Base-by-base conservation (phyloP, 305 asterid genomes). In the Coffea humblotiana region DNA sequence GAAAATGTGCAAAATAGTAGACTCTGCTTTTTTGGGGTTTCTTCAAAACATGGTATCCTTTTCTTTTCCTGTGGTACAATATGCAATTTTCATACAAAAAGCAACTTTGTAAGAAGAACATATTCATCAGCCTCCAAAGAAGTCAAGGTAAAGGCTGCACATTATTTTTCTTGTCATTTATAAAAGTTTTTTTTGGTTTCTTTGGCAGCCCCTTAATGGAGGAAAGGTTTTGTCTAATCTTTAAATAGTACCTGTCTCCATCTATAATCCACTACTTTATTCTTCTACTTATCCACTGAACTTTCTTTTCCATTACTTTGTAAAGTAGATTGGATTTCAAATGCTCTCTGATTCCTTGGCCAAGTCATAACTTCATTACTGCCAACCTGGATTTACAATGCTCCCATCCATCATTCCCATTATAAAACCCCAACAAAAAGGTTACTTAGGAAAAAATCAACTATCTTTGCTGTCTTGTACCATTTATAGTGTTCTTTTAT, bases 381-480 rank as follows among this genome's bases (percentile, higher is more conserved):
- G 89, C 87, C 90, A 91, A 83, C 91, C 91, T 87, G 89, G 81
- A 83, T 82, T 75, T 77, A 78, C 85, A 83, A 69, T 58, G 80
- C 78, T 58, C 45, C 32, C 12, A 43, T 64, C 72, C 43, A 8
- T 80, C 58, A 71, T 66, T 54, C 58, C 71, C 77, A 83, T 82
- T 81, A 79, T 72, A 74, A 77, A 78, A 75, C 58, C 29, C 29
- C 32, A 43, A n/a, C 32, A 32, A n/a, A 77, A 74, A 40, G 54
- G 45, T 8, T 73, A 48, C 54, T 58, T n/a, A 68, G 52, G 3
- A 67, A 23, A 66, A 32, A 77, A 77, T 66, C 71, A 29, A 9
- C 43, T 37, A 37, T 37, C 43, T 37, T 54, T 35, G n/a, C 70
- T 56, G 32, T 8, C 70, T 43, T 37, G 14, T 65, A 27, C 21